Evolutionary conservation across 2,329 filamentous ascomycete species (phyloP), one percentile per base, ranked within the genome.

Genomic region (Aureobasidium zeae): DNA sequence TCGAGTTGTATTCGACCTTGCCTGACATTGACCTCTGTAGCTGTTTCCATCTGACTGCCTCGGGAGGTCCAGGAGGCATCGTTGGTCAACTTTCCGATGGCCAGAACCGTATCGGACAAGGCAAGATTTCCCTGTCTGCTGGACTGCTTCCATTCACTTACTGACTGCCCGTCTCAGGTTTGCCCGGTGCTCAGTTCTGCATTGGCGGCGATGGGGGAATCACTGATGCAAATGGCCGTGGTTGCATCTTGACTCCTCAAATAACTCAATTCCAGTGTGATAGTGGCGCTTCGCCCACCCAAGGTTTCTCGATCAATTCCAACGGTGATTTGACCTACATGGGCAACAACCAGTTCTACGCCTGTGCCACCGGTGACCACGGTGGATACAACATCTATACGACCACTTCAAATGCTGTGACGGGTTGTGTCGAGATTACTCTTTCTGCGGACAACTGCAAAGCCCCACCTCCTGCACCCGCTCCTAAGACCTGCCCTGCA

Each of bases 241-340:
- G 78, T 15, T 83, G 79, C 55, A 77, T 79, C 59, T 63, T 81
- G 54, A 81, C 78, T 49, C 66, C 70, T 29, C 69, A 72, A 0
- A 77, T 75, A 1, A 69, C 67, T 20, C 73, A 79, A 35, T 73
- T 77, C 47, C 77, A 81, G 55, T 81, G 79, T 52, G 78, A 83
- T 51, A 50, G 54, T 15, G 71, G 72, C 34, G 71, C 71, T 10
- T 50, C 54, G 11, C 69, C 73, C 8, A 69, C 65, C 17, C 55
- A 66, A 22, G 77, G 77, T 21, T 83, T 81, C 60, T 63, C 65
- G 6, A 66, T 81, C 46, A 65, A 60, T 33, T 70, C 69, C 19
- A 61, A 72, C 47, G 77, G 77, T 24, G 53, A 58, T 5, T 55
- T 83, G 15, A 64, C 64, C 2, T 74, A 71, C 20, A 62, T 74